Percentiles rank a stretch among this genome's conserved stretches.
Conservation (phyloP, 352 stramenopile species). For the Phytopythium montanum region DNA sequence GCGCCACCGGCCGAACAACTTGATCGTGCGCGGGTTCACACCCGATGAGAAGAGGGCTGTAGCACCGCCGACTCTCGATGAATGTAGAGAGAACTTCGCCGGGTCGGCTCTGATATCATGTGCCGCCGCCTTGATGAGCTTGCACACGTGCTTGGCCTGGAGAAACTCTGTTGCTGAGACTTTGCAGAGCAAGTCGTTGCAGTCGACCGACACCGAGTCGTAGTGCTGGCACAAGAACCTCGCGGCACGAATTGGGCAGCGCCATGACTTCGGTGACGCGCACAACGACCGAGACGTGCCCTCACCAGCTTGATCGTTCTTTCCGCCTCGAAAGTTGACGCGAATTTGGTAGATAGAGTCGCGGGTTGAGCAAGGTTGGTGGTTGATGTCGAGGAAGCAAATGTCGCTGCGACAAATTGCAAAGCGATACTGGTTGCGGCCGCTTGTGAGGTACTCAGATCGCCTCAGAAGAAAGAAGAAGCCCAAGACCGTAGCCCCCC, state of each 20-base stretch:
- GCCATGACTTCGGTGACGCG: conserved; percentile 4
- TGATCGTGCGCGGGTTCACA: conserved; percentile 11
- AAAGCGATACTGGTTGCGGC: no score
- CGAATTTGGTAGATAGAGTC: not conserved
- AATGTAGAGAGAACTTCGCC: conserved; percentile 3
- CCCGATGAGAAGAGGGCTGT: conserved; percentile 9
- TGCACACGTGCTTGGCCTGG: not conserved
- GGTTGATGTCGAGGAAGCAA: not conserved
- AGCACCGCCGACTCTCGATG: conserved; percentile 7
- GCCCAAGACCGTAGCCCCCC: conserved; percentile 9
- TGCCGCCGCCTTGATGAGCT: conserved; percentile 6
- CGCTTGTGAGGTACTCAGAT: conserved; percentile 1
- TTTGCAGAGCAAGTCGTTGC: conserved; percentile 13
- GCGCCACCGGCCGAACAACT: conserved; percentile 12
- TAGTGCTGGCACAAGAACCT: conserved; percentile 11
- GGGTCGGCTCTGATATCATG: not conserved
- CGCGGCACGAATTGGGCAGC: conserved; percentile 6
- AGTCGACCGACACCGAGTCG: not conserved
- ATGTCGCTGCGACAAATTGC: no score
- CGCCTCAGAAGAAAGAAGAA: conserved; percentile 8
- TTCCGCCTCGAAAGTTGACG: conserved; percentile 15
- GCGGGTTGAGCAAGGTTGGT: no score
- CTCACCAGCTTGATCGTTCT: conserved; percentile 15
- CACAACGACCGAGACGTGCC: not conserved
- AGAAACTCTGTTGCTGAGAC: not conserved